Evolutionary conservation across 257 asterid genomes (phyloP), one percentile per base, ranked within the genome.

Genomic region (Nicotiana benthamiana): DNA sequence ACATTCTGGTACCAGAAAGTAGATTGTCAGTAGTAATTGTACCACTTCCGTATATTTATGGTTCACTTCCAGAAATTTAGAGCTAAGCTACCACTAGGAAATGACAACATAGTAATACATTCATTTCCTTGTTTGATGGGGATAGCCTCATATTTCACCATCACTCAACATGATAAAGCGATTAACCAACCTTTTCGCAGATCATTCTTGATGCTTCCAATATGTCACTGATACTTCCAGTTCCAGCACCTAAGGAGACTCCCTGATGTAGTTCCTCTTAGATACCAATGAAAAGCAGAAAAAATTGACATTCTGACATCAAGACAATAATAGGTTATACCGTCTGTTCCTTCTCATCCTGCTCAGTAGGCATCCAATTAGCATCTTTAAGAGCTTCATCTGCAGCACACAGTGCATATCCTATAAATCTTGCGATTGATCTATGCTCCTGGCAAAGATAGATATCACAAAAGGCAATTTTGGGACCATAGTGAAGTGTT

Each of bases 241-340:
- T 95, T 86, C 98, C 99, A 5, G 97, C 99, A 87, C 99, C 99
- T 81, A 95, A 91, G 80, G 99, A 95, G 82, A 95, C 99, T 81
- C 99, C 99, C 99, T 95, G 89, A 80, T 78, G 72, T 80, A 83
- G 79, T 84, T 70, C 36, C 77, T 80, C 87, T 90, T 79, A 89
- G 82, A 83, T 72, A 81, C 80, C 82, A 65, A 83, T 52, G 66
- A 72, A 83, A 81, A 20, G n/a, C 2, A 40, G 36, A 80, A 27
- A 46, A 46, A 83, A 32, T 40, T 40, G n/a, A 75, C 28, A 53
- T 52, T 61, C 40, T 26, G 66, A 75, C 75, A 80, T 48, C 72
- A 48, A 54, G 43, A 13, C 0, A 84, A 75, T 40, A 84, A 76
- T 66, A 67, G 81, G 30, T 28, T 86, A 24, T 93, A 95, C 99